Conservation (phyloP, 768 basidiomycete species). For the Royoungia palumana region DNA sequence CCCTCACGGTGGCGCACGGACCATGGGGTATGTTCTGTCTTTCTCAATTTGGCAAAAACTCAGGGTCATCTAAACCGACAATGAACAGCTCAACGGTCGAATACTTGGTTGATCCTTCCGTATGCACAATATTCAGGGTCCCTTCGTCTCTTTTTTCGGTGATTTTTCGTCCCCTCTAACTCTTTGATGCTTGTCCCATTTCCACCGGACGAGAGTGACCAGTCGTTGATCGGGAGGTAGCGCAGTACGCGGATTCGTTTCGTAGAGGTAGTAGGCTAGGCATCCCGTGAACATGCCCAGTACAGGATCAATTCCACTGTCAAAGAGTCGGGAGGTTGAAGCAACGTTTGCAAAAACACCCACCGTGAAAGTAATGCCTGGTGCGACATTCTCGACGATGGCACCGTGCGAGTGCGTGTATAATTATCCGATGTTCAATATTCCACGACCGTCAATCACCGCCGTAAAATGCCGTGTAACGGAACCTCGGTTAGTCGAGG, state of each 20-base stretch:
- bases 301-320: conserved; percentile 64
- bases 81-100: too few relatives aligned
- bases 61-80: background rate
- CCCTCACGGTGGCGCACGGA: conserved; percentile 18
- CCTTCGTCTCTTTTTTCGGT: background rate
- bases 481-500: conserved; percentile 24
- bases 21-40: conserved; percentile 11
- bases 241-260: conserved; percentile 73
- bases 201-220: conserved; percentile 59
- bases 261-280: conserved; percentile 76
- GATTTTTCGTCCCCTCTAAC: conserved; percentile 6
- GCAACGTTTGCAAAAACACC: background rate
- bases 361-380: conserved; percentile 35
- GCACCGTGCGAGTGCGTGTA: background rate
- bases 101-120: too few relatives aligned
- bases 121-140: too few relatives aligned
- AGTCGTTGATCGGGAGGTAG: conserved; percentile 55
- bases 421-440: background rate
- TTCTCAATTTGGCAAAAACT: background rate
- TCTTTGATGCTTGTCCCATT: conserved; percentile 46
- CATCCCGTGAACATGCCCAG: conserved; percentile 76
- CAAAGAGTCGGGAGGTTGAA: conserved; percentile 4
- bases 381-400: conserved; percentile 39
- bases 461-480: conserved; percentile 26
- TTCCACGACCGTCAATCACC: conserved; percentile 10